Percentiles rank a stretch among this genome's conserved stretches.
These are phyloP conservation scores for Puccinia polysora DNA, from an alignment of 1,284 basidiomycete genomes.

Conservation along the genomic window DNA sequence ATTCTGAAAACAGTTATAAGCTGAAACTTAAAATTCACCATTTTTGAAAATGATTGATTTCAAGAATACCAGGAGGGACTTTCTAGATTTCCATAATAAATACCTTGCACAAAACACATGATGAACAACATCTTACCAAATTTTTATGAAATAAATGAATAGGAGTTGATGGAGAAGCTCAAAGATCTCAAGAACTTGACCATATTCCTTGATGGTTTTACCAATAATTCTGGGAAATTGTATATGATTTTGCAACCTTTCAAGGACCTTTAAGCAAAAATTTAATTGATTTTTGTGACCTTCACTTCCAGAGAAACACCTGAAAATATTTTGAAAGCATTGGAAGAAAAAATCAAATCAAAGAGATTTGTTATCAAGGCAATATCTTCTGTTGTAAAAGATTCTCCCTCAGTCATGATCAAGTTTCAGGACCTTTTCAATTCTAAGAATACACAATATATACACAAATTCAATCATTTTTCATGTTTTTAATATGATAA, in stretches of 20 bases:
- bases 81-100: background rate
- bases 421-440: too few relatives aligned
- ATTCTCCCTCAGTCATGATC: too few relatives aligned
- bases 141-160: background rate
- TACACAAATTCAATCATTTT: too few relatives aligned
- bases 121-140: background rate
- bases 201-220: background rate
- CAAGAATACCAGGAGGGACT: background rate
- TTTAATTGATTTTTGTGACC: background rate
- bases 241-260: background rate
- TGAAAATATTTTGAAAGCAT: too few relatives aligned
- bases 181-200: background rate
- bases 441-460: too few relatives aligned
- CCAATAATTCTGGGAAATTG: background rate
- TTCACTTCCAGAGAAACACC: too few relatives aligned
- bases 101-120: background rate
- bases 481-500: too few relatives aligned
- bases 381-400: too few relatives aligned
- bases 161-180: background rate
- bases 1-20: background rate
- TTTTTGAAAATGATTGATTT: background rate
- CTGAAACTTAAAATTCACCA: background rate
- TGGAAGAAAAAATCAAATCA: too few relatives aligned
- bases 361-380: too few relatives aligned
- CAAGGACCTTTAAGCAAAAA: background rate